Percentiles rank a stretch among this genome's conserved stretches.
These are phyloP conservation scores for Ophiocytium majus DNA, from an alignment of 352 stramenopile species.

Conservation along the genomic window DNA sequence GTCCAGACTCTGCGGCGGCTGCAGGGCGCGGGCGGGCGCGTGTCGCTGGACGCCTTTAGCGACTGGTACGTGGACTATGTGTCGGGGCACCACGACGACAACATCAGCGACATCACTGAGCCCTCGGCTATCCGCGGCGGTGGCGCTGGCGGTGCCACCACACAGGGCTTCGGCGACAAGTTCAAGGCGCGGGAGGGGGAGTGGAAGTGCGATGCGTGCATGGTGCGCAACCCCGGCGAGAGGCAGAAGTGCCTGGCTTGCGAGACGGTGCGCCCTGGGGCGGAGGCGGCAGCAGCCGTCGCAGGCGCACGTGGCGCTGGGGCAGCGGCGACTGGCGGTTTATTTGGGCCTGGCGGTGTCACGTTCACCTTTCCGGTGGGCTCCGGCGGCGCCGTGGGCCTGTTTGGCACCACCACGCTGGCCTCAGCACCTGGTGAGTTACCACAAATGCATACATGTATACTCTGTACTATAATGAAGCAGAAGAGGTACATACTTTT, in stretches of 20 bases:
- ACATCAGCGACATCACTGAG: neutral
- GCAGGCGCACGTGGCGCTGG: neutral
- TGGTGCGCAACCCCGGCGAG: slow-evolving; percentile 31
- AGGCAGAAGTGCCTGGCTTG: slow-evolving; percentile 44
- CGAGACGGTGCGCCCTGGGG: slow-evolving; percentile 24
- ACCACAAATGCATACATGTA: no score
- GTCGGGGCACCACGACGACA: slow-evolving; percentile 61
- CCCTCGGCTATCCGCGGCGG: neutral
- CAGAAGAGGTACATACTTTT: no score
- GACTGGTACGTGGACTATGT: slow-evolving; percentile 70
- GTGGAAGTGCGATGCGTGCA: slow-evolving; percentile 54
- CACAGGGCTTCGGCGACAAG: neutral
- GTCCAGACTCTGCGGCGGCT: slow-evolving; percentile 63
- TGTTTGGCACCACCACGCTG: neutral
- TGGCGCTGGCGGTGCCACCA: neutral
- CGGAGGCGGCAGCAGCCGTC: neutral
- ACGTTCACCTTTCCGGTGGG: no score
- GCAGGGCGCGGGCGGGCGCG: slow-evolving; percentile 33
- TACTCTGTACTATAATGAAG: no score
- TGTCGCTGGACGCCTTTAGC: slow-evolving; percentile 63
- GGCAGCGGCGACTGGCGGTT: no score
- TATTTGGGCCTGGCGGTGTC: no score
- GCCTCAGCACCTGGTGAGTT: no score
- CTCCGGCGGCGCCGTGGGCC: neutral
- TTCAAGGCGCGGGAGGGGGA: slow-evolving; percentile 26